These are phyloP conservation scores for Xerophyta viscosa DNA, from an alignment of 106 monocot species.

Conservation along the genomic window DNA sequence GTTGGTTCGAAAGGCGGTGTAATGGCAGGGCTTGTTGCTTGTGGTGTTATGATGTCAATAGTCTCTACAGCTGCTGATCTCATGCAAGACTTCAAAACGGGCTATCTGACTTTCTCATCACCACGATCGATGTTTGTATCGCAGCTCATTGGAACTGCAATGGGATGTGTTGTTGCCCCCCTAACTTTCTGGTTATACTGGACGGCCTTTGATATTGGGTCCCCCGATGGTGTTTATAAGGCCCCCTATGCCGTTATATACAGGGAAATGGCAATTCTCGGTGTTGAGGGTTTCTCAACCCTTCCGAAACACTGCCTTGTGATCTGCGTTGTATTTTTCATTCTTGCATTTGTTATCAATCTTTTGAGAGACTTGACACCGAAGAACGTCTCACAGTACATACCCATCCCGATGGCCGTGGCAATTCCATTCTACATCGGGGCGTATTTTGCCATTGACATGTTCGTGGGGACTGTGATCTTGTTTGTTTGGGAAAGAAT, in stretches of 20 bases:
- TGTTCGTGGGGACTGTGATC: conserved; percentile 79
- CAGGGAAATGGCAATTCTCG: conserved; percentile 81
- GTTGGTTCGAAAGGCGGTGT: conserved; percentile 79
- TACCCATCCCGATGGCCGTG: conserved; percentile 92
- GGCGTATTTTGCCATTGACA: conserved; percentile 83
- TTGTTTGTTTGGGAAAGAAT: conserved; percentile 74
- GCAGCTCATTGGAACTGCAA: conserved; percentile 62
- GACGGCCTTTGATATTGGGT: conserved; percentile 76
- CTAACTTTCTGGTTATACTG: conserved; percentile 86
- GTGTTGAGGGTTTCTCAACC: conserved; percentile 72
- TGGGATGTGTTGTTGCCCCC: conserved; percentile 78
- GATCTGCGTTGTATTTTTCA: conserved; percentile 61
- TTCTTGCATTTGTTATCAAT: conserved; percentile 39
- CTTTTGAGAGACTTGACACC: conserved; percentile 46
- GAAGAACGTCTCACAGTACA: conserved; percentile 28
- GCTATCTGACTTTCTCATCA: conserved; percentile 69
- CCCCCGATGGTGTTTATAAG: conserved; percentile 59
- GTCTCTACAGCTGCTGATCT: conserved; percentile 85
- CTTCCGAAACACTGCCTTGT: conserved; percentile 71
- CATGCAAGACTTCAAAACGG: conserved; percentile 94
- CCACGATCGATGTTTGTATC: conserved; percentile 90
- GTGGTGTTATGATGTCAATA: conserved; percentile 92
- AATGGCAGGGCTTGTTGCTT: conserved; percentile 80
- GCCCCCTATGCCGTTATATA: conserved; percentile 85
- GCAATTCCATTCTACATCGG: conserved; percentile 87